Conservation (phyloP, 768 basidiomycete species). For the Cystofilobasidium bisporidii region DNA sequence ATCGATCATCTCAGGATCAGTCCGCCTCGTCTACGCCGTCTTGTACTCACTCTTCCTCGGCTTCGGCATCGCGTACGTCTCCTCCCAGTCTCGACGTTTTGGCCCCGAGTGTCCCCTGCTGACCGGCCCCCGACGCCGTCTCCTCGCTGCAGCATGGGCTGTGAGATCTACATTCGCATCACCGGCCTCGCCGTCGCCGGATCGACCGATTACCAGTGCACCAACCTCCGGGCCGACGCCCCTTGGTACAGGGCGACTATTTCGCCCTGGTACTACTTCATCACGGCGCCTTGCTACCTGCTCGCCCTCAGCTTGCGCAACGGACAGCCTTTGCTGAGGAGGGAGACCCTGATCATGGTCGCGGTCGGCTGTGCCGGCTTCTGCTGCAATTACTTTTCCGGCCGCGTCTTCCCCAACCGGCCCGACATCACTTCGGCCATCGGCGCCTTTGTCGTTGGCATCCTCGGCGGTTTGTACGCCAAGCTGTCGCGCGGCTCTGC, state of each 20-base stretch:
- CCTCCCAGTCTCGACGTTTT: background rate
- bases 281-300: constrained; percentile 34
- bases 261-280: constrained; percentile 55
- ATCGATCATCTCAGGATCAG: constrained; percentile 74
- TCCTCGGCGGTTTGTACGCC: constrained; percentile 67
- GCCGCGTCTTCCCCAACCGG: constrained; percentile 53
- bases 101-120: no score
- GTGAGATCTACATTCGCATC: constrained; percentile 55
- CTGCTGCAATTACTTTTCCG: constrained; percentile 58
- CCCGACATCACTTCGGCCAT: constrained; percentile 63
- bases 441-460: constrained; percentile 68
- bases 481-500: constrained; percentile 58
- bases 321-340: constrained; percentile 40
- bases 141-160: constrained; percentile 48
- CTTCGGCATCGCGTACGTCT: constrained; percentile 56
- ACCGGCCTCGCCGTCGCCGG: constrained; percentile 46
- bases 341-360: constrained; percentile 44
- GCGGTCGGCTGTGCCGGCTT: constrained; percentile 54
- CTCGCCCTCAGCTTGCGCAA: constrained; percentile 40
- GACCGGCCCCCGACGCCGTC: no score
- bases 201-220: constrained; percentile 54
- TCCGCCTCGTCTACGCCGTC: constrained; percentile 67
- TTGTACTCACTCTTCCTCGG: constrained; percentile 57
- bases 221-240: constrained; percentile 49
- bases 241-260: constrained; percentile 70